Percentiles rank a stretch among this genome's conserved stretches.
Evolutionary conservation across 352 stramenopile species (phyloP).

Genomic region (Globisporangium cystogenes): DNA sequence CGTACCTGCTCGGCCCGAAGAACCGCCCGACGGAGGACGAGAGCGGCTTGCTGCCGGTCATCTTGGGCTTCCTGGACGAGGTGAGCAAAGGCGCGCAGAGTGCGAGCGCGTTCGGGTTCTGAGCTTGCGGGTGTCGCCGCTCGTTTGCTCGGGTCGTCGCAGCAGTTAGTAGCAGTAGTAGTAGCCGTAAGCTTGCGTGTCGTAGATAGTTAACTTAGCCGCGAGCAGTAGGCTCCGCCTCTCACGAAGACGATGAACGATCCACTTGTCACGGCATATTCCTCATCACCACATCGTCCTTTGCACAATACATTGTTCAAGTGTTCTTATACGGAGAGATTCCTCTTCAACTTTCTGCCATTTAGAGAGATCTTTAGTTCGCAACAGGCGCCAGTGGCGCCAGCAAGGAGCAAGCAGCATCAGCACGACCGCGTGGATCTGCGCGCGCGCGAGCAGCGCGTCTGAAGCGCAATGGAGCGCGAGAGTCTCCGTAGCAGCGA

Average conservation of each 20-base stretch:
- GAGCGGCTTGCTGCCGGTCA: constrained; percentile 65
- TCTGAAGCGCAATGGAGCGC: not conserved
- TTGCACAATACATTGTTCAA: no score
- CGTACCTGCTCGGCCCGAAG: constrained; percentile 78
- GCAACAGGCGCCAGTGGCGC: no score
- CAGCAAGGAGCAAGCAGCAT: not conserved
- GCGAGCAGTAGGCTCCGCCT: not conserved
- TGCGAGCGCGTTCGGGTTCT: constrained; percentile 74
- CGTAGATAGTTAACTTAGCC: constrained; percentile 21
- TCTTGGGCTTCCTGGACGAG: constrained; percentile 71
- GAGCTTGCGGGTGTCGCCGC: constrained; percentile 10
- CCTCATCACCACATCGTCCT: no score
- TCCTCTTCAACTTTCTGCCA: constrained; percentile 2
- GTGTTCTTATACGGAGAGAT: constrained; percentile 12
- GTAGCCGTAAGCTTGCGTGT: constrained; percentile 8
- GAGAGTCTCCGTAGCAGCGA: not conserved
- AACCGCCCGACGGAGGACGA: constrained; percentile 75
- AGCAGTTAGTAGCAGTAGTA: not conserved
- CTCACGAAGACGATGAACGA: no score
- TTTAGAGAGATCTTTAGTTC: constrained; percentile 11
- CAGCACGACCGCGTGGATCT: not conserved
- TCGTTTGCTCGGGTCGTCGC: not conserved
- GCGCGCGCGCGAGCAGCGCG: no score
- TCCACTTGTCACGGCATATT: no score
- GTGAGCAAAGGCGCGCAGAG: constrained; percentile 52